Percentiles rank a stretch among this genome's conserved stretches.
phyloP scores from a whole-genome alignment of 805 yeast genomes.

The Sugiyamaella floridensis region DNA sequence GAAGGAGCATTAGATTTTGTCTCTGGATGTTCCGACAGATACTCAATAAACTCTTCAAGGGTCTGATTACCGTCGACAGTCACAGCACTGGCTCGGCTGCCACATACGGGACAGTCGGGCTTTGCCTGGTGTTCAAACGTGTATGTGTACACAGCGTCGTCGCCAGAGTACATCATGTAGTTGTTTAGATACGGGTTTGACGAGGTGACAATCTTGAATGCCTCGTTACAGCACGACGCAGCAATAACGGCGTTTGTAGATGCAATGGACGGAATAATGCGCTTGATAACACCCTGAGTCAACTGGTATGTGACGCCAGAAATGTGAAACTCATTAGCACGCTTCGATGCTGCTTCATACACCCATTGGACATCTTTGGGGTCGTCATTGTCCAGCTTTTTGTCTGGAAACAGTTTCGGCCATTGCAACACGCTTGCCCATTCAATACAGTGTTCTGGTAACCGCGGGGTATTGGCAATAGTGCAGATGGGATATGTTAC shows the following conservation, averaged over 20 bases:
- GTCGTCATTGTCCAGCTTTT: slow-evolving; percentile 58
- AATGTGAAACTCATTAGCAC: slow-evolving; percentile 65
- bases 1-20: slow-evolving; percentile 39
- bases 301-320: slow-evolving; percentile 61
- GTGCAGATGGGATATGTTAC: slow-evolving; percentile 85
- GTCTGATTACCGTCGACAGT: slow-evolving; percentile 24
- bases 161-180: slow-evolving; percentile 84
- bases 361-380: slow-evolving; percentile 62
- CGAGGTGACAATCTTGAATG: slow-evolving; percentile 68
- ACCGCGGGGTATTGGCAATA: slow-evolving; percentile 86
- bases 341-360: slow-evolving; percentile 41
- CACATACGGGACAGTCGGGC: slow-evolving; percentile 72
- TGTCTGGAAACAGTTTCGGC: slow-evolving; percentile 43
- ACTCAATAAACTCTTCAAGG: slow-evolving; percentile 39
- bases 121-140: slow-evolving; percentile 58
- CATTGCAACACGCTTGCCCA: slow-evolving; percentile 78
- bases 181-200: slow-evolving; percentile 61
- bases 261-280: slow-evolving; percentile 90
- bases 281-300: slow-evolving; percentile 82
- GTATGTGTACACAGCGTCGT: slow-evolving; percentile 67
- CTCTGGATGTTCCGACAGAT: slow-evolving; percentile 27
- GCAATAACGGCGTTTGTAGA: slow-evolving; percentile 91
- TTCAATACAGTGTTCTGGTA: slow-evolving; percentile 91
- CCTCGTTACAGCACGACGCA: slow-evolving; percentile 81
- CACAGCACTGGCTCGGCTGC: slow-evolving; percentile 29